These are phyloP conservation scores for Glycine soja DNA, from an alignment of 306 rosid genomes.

Conservation along the genomic window DNA sequence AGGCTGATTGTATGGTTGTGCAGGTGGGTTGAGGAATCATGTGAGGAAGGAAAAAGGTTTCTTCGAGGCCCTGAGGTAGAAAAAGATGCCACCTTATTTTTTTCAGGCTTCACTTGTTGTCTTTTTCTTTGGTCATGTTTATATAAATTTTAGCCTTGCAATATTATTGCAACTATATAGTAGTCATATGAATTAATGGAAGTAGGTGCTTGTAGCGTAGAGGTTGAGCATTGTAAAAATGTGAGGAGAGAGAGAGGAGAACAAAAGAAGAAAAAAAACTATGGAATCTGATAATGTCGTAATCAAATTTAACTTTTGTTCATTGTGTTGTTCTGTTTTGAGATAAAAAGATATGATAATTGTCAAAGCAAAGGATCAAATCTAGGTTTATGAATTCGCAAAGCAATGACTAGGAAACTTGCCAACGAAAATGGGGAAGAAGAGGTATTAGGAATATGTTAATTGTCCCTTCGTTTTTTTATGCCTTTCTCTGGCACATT, in stretches of 20 bases:
- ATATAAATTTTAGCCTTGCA: conserved; percentile 51
- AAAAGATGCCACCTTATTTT: conserved; percentile 55
- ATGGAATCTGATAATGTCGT: conserved; percentile 53
- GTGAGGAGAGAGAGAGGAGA: conserved; percentile 8
- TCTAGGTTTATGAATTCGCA: conserved; percentile 29
- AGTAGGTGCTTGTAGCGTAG: conserved; percentile 53
- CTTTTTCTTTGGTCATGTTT: conserved; percentile 61
- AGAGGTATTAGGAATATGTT: conserved; percentile 40
- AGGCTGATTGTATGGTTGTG: conserved; percentile 59
- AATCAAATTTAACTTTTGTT: conserved; percentile 52
- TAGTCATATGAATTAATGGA: conserved; percentile 42
- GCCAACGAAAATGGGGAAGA: conserved; percentile 11
- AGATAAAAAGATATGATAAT: conserved; percentile 23
- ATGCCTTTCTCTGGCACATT: conserved; percentile 37
- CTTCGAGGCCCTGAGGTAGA: conserved; percentile 59
- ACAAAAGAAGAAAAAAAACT: neutral
- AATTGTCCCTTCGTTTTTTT: conserved; percentile 36
- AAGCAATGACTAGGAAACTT: conserved; percentile 49
- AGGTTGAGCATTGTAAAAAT: conserved; percentile 61
- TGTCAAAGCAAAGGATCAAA: conserved; percentile 58
- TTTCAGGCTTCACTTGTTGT: conserved; percentile 54
- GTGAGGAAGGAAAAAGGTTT: conserved; percentile 73
- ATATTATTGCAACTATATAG: conserved; percentile 43
- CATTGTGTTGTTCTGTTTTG: conserved; percentile 19
- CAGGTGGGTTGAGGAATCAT: conserved; percentile 78